Evolutionary conservation across 2,329 filamentous ascomycete genomes (phyloP), one percentile per base, ranked within the genome.

Genomic region (Meredithiella fracta): DNA sequence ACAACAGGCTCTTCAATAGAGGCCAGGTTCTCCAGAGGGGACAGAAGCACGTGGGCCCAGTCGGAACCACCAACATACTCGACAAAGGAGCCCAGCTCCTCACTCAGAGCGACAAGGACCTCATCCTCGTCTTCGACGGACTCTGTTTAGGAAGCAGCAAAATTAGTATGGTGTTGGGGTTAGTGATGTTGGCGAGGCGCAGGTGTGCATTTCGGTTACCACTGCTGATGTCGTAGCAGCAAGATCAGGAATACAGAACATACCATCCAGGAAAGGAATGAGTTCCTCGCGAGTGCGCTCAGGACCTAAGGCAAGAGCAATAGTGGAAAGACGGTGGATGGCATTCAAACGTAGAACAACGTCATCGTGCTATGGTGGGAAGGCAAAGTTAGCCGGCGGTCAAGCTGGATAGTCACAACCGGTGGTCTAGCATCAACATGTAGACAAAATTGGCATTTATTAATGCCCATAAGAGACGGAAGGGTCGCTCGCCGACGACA

Each of bases 121-220:
- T 98, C 92, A 64, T 98, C 92, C 71, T 98, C 92, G 66, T 98
- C 92, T 73, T 98, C 92, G 64, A 98, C 91, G 54, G 92, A 97
- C 72, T 98, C 92, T 98, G 70, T 60, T 62, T 51, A 49, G 47
- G 22, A 49, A 42, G 52, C 58, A 60, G 62, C 64, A 64, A 60
- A 58, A 63, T 68, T 67, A 69, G 20, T 17, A 25, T 20, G 40
- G 25, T 26, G 38, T 47, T 20, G 23, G 9, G 8, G n/a, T 51
- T 3, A 29, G 29, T 53, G 54, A 11, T 11, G 5, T 5, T 5
- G 29, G 29, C 53, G 42, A 31, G 50, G 52, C 57, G 34, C 53
- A 60, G 59, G 29, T 47, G 4, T 59, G 49, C 58, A 62, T 57
- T 62, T 42, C 62, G 61, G 34, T 44, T 17, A 25, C 15, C 42